These are phyloP conservation scores for Aspergillus brasiliensis DNA, from an alignment of 2,329 filamentous ascomycete genomes.

Conservation along the genomic window DNA sequence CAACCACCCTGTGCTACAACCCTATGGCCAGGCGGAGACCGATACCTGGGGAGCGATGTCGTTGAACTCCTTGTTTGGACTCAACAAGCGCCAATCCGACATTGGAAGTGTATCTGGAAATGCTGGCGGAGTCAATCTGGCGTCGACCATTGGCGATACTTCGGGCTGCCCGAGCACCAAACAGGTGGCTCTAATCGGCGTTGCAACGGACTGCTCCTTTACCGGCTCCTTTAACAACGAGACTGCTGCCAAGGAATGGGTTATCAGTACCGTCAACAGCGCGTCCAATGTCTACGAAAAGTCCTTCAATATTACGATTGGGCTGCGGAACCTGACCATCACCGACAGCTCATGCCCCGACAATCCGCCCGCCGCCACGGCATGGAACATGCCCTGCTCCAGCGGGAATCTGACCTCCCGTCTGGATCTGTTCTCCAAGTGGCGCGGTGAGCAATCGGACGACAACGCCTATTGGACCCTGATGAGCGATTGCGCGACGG, in stretches of 20 bases:
- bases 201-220: constrained; percentile 93
- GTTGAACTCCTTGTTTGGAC: constrained; percentile 68
- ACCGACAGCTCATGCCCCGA: constrained; percentile 74
- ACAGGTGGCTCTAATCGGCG: constrained; percentile 86
- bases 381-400: constrained; percentile 80
- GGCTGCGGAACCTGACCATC: constrained; percentile 81
- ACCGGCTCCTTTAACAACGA: constrained; percentile 69
- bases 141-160: constrained; percentile 75
- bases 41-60: constrained; percentile 63
- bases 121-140: constrained; percentile 76
- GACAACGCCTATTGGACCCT: constrained; percentile 92
- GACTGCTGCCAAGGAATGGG: constrained; percentile 67
- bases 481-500: constrained; percentile 78
- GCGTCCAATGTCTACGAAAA: constrained; percentile 86
- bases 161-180: constrained; percentile 86
- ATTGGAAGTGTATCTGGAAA: constrained; percentile 70
- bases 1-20: constrained; percentile 66
- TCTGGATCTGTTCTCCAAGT: constrained; percentile 82
- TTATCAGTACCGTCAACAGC: constrained; percentile 81
- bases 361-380: constrained; percentile 64
- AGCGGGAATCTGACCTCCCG: constrained; percentile 67
- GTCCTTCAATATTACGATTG: constrained; percentile 93
- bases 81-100: constrained; percentile 65
- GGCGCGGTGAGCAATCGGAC: constrained; percentile 78
- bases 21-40: constrained; percentile 56